phyloP scores from a whole-genome alignment of 345 rosid species.

The Aquilaria malaccensis region DNA sequence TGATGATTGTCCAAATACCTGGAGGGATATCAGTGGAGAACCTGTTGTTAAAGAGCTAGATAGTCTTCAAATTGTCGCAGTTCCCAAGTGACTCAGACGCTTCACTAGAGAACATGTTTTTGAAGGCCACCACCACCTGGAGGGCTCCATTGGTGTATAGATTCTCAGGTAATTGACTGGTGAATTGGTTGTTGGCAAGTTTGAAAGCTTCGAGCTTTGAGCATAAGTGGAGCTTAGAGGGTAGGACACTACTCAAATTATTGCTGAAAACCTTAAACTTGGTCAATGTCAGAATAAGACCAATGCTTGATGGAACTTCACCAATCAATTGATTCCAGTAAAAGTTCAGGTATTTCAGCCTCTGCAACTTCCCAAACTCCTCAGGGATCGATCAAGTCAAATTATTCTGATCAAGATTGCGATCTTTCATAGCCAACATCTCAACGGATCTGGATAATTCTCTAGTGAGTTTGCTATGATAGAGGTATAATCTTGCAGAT shows the following conservation, averaged over 20 bases:
- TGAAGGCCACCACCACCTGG: slow-evolving; percentile 47
- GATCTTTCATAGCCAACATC: slow-evolving; percentile 25
- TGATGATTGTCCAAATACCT: slow-evolving; percentile 51
- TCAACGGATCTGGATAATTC: slow-evolving; percentile 41
- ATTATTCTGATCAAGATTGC: slow-evolving; percentile 53
- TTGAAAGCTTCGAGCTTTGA: slow-evolving; percentile 57
- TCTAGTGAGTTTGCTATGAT: slow-evolving; percentile 39
- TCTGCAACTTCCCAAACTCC: slow-evolving; percentile 49
- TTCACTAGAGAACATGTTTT: slow-evolving; percentile 57
- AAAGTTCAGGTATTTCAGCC: slow-evolving; percentile 30
- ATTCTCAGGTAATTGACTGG: slow-evolving; percentile 60
- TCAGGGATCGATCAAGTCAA: slow-evolving; percentile 63
- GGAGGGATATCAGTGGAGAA: slow-evolving; percentile 77
- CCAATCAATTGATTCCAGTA: slow-evolving; percentile 49
- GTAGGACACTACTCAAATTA: slow-evolving; percentile 55
- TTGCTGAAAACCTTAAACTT: slow-evolving; percentile 41
- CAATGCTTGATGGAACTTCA: slow-evolving; percentile 43
- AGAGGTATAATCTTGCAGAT: slow-evolving; percentile 37
- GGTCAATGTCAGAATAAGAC: slow-evolving; percentile 37
- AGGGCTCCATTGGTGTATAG: slow-evolving; percentile 58
- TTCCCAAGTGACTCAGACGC: slow-evolving; percentile 59
- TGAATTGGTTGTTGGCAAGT: slow-evolving; percentile 53
- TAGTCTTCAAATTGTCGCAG: slow-evolving; percentile 40
- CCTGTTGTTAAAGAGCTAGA: slow-evolving; percentile 59
- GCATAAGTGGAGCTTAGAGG: slow-evolving; percentile 54